These are phyloP conservation scores for Ascosphaera aggregata DNA, from an alignment of 2,329 filamentous ascomycete species.

Conservation along the genomic window DNA sequence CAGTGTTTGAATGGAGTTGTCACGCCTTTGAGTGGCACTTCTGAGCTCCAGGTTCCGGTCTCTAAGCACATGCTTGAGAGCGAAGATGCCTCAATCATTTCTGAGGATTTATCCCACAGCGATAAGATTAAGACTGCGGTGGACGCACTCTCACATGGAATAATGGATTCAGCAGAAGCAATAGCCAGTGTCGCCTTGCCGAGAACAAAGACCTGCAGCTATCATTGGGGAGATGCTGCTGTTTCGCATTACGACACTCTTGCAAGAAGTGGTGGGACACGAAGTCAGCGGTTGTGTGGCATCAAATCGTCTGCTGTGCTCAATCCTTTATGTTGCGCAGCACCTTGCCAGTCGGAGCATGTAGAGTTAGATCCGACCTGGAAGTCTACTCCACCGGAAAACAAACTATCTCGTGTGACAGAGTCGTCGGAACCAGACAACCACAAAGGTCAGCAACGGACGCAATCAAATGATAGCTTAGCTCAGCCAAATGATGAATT, in stretches of 20 bases:
- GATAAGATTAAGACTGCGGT: no score
- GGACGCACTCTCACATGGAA: no score
- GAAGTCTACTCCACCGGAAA: neutral
- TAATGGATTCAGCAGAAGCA: no score
- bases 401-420: neutral
- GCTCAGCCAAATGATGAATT: neutral
- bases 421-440: neutral
- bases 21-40: no score
- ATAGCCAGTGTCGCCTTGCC: constrained; percentile 5
- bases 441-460: neutral
- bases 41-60: no score
- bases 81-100: no score
- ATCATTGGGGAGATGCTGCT: constrained; percentile 3
- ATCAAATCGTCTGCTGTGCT: neutral
- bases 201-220: constrained; percentile 6
- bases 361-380: neutral
- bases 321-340: no score
- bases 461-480: neutral
- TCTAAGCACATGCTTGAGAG: no score
- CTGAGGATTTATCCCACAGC: no score
- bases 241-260: no score
- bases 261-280: no score
- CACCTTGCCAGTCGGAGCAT: neutral
- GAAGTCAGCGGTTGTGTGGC: neutral
- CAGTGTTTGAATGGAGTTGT: no score